Conservation (phyloP, 2,329 filamentous ascomycete genomes). For the Tolypocladium cylindrosporum region DNA sequence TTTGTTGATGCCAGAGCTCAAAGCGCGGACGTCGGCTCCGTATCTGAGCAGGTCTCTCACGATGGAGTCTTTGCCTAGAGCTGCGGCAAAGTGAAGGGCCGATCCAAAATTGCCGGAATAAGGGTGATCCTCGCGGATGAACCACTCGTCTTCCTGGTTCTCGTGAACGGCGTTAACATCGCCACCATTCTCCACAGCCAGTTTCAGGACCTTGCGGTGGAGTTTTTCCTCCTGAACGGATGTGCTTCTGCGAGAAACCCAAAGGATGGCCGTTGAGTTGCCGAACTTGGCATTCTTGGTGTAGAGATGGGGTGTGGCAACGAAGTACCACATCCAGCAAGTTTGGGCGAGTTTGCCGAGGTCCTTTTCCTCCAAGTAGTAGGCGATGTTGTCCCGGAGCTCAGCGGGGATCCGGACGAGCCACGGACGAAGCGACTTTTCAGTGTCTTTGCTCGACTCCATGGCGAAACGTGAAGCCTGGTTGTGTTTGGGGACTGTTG, state of each 20-base stretch:
- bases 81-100: background rate
- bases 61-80: background rate
- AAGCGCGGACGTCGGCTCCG: background rate
- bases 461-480: background rate
- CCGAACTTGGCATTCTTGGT: background rate
- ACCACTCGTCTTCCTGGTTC: background rate
- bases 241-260: background rate
- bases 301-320: background rate
- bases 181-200: background rate
- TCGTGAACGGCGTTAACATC: background rate
- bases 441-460: background rate
- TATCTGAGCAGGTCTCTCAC: background rate
- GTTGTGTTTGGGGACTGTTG: background rate
- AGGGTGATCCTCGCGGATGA: background rate
- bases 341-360: background rate
- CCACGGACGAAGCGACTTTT: background rate
- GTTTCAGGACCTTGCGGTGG: background rate
- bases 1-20: background rate
- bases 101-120: background rate
- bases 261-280: background rate
- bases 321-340: background rate
- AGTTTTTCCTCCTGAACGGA: background rate
- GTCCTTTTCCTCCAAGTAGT: background rate
- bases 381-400: background rate
- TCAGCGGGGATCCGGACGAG: background rate